phyloP scores from a whole-genome alignment of 1,139 yeast species.

The Arxiozyma heterogenica region DNA sequence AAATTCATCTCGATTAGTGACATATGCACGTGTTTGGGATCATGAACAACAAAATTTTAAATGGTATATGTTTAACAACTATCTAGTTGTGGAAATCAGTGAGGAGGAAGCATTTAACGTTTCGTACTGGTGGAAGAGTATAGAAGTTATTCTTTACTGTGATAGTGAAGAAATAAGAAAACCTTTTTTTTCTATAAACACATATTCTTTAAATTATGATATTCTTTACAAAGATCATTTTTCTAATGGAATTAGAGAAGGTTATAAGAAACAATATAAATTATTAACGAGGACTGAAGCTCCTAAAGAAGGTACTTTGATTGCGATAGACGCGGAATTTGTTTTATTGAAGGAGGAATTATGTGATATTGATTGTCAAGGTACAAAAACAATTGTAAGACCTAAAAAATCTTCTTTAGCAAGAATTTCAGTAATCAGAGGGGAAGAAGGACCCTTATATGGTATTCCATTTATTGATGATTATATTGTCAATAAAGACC shows the following conservation, averaged over 20 bases:
- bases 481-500: conserved; percentile 66
- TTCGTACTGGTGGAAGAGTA: conserved; percentile 71
- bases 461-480: conserved; percentile 91
- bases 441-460: conserved; percentile 52
- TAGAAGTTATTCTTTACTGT: conserved; percentile 65
- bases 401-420: conserved; percentile 79
- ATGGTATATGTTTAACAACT: conserved; percentile 90
- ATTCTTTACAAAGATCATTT: conserved; percentile 70
- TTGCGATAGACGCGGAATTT: conserved; percentile 97
- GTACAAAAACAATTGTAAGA: conserved; percentile 55
- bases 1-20: conserved; percentile 48
- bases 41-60: conserved; percentile 25
- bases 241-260: conserved; percentile 59
- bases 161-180: conserved; percentile 32
- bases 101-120: conserved; percentile 62
- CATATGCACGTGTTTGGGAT: conserved; percentile 45
- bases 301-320: conserved; percentile 62
- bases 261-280: conserved; percentile 52
- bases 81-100: conserved; percentile 69
- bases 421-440: conserved; percentile 78
- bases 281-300: conserved; percentile 59
- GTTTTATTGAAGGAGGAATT: conserved; percentile 75
- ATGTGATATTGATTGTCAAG: conserved; percentile 65
- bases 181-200: conserved; percentile 35
- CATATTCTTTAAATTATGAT: conserved; percentile 44